Evolutionary conservation across 192 early-diverging fungal species (phyloP), one percentile per base, ranked within the genome.

Genomic region (Geosiphon pyriformis): DNA sequence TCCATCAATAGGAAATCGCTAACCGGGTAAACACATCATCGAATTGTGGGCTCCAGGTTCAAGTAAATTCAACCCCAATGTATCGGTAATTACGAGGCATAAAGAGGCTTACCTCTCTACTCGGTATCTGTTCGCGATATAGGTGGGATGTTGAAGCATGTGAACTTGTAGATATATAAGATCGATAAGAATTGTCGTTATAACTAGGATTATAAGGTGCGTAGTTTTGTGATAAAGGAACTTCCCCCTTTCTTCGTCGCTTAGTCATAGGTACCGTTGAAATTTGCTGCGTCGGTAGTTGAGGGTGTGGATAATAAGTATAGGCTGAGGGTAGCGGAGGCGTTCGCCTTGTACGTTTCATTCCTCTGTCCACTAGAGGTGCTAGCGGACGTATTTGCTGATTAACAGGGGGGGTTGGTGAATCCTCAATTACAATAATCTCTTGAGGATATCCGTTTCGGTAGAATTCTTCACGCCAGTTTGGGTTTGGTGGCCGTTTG

Each of bases 401-500:
- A 37, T 23, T n/a, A 32, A 34, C 57, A 18, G 62, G 25, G 2
- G 70, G 67, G 6, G 70, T 62, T 10, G 76, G 73, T 18, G 76
- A 59, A 68, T 78, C 76, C 11, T 76, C 71, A 63, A 75, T 78
- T 6, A 73, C 68, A 54, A 75, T 78, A 22, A 78, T 71, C 50
- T 78, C 76, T 8, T 54, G 61, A 15, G 76, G 76, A 18, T 62
- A 47, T 11, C 77, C 77, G 72, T 78, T 78, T 27, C 65, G 72
- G 50, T 76, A 75, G 59, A 75, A 75, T 22, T 76, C 77, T 52
- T 33, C 68, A 25, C 70, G 51, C 77, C 77, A 75, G 62, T 78
- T 74, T 20, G 61, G 46, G 10, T 50, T 62, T 31, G 23, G 37
- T 10, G 12, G 26, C 0, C 47, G 37, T 33, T 31, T 62, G 31